Base-by-base conservation (phyloP, 306 rosid genomes). In the Vigna hirtella region DNA sequence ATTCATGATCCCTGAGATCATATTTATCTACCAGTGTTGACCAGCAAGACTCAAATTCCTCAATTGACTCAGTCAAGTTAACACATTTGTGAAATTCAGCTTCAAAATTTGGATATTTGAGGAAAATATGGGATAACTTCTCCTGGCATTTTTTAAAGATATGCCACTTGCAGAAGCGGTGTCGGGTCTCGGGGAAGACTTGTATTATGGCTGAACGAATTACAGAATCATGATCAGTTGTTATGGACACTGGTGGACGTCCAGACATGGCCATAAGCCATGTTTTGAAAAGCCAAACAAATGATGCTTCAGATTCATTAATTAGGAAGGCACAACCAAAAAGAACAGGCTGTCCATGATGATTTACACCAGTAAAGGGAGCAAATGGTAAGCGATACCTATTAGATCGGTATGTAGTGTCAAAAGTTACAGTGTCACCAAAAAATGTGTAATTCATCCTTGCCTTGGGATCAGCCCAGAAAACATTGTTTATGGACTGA, bases 121-220 rank as follows among this genome's bases (percentile, higher is more conserved):
- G 92, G 86, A 95, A 95, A 81, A 95, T 87, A 36, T 90, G 97
- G 73, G 98, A 92, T 59, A 95, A 78, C 82, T 90, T 96, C 91
- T 96, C 98, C 88, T 96, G 99, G 61, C 98, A 90, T 80, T 96
- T 93, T 81, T 92, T 95, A 82, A 92, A 95, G 83, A 95, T 91
- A 83, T 95, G 98, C 98, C 98, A 95, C 83, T 95, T 95, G 88
- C 98, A 95, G 91, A 89, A 92, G 18, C 98, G 98, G 75, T 91
- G 98, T 36, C 98, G 98, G 56, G 93, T 87, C 84, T 86, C 87
- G 0, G 98, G 98, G 73, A 95, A 89, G 56, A 95, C 98, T 80
- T 92, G 90, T 63, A 82, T 72, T 53, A 95, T 82, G 64, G 98
- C 92, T 10, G 93, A 88, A 74, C 86, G 92, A 76, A 95, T 93